phyloP scores from a whole-genome alignment of 73 alveolate species.

The Paramecium biaurelia region DNA sequence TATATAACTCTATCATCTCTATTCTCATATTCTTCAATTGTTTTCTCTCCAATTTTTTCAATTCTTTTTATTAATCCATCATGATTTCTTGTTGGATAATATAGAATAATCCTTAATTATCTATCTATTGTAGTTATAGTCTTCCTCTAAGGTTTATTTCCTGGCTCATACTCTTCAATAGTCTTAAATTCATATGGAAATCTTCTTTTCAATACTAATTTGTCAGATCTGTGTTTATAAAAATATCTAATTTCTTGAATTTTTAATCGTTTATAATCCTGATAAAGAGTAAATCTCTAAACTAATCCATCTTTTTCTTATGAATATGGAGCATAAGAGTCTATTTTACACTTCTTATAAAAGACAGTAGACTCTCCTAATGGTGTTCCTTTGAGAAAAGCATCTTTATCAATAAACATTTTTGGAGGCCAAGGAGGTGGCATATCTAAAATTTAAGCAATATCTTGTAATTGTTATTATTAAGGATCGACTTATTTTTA shows the following conservation, averaged over 20 bases:
- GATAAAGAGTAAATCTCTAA: constrained; percentile 76
- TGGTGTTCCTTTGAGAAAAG: constrained; percentile 85
- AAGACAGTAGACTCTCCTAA: constrained; percentile 86
- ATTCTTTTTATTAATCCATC: constrained; percentile 90
- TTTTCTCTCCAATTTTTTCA: constrained; percentile 87
- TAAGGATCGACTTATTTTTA: constrained; percentile 60
- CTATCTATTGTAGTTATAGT: constrained; percentile 85
- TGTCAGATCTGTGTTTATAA: constrained; percentile 84
- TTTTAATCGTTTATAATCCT: constrained; percentile 82
- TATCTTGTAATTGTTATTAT: constrained; percentile 66
- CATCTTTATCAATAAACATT: constrained; percentile 80
- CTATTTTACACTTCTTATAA: constrained; percentile 87
- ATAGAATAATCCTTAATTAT: constrained; percentile 70
- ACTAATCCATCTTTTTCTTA: constrained; percentile 86
- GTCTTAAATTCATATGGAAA: constrained; percentile 89
- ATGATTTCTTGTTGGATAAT: constrained; percentile 86
- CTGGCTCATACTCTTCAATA: constrained; percentile 87
- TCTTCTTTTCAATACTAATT: constrained; percentile 78
- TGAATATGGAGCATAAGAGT: constrained; percentile 82
- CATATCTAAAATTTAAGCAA: constrained; percentile 85
- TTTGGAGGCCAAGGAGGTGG: constrained; percentile 97
- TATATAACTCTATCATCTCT: constrained; percentile 85
- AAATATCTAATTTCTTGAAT: constrained; percentile 75
- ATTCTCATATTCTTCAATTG: constrained; percentile 81
- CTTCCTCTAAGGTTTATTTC: constrained; percentile 82